phyloP scores from a whole-genome alignment of 169 alveolate genomes.

The Neospora caninum region DNA sequence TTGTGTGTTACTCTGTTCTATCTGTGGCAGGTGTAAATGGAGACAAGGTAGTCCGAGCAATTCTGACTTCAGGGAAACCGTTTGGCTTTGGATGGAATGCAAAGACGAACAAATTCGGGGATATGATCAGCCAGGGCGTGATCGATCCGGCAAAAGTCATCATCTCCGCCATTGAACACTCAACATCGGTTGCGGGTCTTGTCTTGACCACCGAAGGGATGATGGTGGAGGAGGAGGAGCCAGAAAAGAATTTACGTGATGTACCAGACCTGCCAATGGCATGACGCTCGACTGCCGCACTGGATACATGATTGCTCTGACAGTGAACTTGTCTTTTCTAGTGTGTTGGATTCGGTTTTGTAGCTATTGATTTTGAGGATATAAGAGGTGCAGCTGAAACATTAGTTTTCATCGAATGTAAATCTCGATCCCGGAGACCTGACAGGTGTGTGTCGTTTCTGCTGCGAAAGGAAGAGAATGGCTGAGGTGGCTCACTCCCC shows the following conservation, averaged over 20 bases:
- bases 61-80: slow-evolving; percentile 81
- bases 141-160: slow-evolving; percentile 90
- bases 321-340: too few relatives aligned
- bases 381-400: background rate
- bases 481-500: slow-evolving; percentile 68
- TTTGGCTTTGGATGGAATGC: slow-evolving; percentile 91
- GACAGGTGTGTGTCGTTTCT: slow-evolving; percentile 23
- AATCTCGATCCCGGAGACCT: slow-evolving; percentile 71
- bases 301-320: background rate
- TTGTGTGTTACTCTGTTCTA: background rate
- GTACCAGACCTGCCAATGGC: slow-evolving; percentile 45
- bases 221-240: slow-evolving; percentile 88
- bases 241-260: slow-evolving; percentile 77
- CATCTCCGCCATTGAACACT: slow-evolving; percentile 84
- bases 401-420: slow-evolving; percentile 53
- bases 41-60: slow-evolving; percentile 83
- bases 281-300: background rate
- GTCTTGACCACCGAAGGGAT: slow-evolving; percentile 90
- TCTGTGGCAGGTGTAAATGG: slow-evolving; percentile 81
- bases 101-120: slow-evolving; percentile 84
- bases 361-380: too few relatives aligned
- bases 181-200: slow-evolving; percentile 88
- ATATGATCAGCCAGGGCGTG: slow-evolving; percentile 89
- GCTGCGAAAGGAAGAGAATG: background rate
- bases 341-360: too few relatives aligned